A percentile compares a stretch with the other conserved stretches of the same genome.
Evolutionary conservation across 208 protist species (phyloP).

Genomic region (Trypanosoma scelopori): DNA sequence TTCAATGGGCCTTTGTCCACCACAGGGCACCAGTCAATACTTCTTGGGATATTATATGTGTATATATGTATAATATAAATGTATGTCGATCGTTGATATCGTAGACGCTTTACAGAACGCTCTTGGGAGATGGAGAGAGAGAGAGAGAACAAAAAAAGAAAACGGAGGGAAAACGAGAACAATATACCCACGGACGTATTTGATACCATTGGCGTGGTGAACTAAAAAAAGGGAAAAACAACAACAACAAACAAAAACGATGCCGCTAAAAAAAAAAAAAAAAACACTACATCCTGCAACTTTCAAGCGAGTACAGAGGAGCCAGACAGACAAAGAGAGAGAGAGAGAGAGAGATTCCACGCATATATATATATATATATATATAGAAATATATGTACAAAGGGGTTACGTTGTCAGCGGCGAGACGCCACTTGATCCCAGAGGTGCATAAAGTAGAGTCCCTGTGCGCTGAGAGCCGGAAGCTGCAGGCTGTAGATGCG

Average conservation of each 20-base stretch:
- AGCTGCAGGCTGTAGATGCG: background rate
- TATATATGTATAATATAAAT: too few species aligned
- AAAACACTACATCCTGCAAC: conserved; percentile 2
- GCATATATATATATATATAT: conserved; percentile 1
- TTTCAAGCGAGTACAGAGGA: too few species aligned
- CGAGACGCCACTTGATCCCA: conserved; percentile 26
- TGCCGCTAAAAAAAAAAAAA: too few species aligned
- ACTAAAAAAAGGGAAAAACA: too few species aligned
- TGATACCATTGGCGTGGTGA: background rate
- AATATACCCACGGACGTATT: background rate
- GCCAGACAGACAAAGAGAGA: background rate
- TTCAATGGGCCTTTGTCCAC: conserved; percentile 1
- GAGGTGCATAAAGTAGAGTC: conserved; percentile 34
- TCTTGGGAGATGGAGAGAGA: too few species aligned
- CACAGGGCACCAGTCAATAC: too few species aligned
- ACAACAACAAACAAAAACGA: too few species aligned
- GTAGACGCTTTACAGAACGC: too few species aligned
- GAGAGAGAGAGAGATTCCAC: background rate
- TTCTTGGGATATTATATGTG: background rate
- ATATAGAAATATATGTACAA: background rate
- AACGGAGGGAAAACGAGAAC: background rate
- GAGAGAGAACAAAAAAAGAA: too few species aligned
- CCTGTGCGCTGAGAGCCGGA: conserved; percentile 12
- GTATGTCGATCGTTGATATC: too few species aligned
- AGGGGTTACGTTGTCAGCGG: background rate